Percentiles rank a stretch among this genome's conserved stretches.
Conservation (phyloP, 805 yeast species). For the Ogataea trehalophila region DNA sequence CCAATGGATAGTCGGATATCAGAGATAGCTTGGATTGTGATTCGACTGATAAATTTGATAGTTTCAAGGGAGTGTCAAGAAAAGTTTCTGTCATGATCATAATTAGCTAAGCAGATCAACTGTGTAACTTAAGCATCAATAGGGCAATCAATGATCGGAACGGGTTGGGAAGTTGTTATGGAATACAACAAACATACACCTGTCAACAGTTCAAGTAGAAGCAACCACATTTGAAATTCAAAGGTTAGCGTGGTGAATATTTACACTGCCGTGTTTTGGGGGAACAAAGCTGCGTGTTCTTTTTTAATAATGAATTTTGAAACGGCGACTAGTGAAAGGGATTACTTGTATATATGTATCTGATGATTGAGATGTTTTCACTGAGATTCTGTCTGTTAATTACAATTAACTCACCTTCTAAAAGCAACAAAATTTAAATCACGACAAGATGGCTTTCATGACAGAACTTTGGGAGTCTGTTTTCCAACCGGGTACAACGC, state of each 20-base stretch:
- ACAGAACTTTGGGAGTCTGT: constrained; percentile 84
- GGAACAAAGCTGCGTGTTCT: no score
- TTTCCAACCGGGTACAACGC: constrained; percentile 89
- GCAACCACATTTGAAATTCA: no score
- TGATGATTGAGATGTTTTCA: no score
- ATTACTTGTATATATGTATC: no score
- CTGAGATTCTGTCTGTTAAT: not conserved
- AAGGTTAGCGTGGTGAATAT: no score
- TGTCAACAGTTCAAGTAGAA: not conserved
- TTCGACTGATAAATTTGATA: constrained; percentile 8
- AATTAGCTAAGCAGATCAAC: not conserved
- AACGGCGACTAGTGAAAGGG: no score
- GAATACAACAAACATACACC: not conserved
- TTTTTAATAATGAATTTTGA: no score
- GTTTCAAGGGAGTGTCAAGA: constrained; percentile 9
- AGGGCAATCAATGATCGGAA: not conserved
- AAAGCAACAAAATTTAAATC: not conserved
- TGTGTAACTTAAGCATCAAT: not conserved
- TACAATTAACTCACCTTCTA: not conserved
- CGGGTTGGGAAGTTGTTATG: not conserved
- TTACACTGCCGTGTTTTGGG: no score
- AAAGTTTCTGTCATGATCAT: constrained; percentile 3
- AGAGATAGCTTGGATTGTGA: constrained; percentile 13
- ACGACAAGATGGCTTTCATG: constrained; percentile 37
- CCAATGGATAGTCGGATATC: constrained; percentile 34